These are phyloP conservation scores for Annulohypoxylon stygium DNA, from an alignment of 495 filamentous ascomycete genomes.

Conservation along the genomic window DNA sequence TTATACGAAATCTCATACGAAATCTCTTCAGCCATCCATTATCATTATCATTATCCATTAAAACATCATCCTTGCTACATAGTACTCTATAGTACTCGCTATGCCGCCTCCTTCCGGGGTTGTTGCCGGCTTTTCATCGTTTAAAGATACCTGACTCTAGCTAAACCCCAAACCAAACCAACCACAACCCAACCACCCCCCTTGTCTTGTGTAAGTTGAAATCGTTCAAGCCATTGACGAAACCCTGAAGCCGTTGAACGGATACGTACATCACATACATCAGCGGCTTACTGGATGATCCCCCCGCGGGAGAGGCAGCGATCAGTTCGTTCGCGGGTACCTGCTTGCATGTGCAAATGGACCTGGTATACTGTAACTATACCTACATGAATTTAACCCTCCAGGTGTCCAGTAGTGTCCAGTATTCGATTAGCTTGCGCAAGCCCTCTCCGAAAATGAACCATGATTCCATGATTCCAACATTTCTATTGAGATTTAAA, in stretches of 20 bases:
- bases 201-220: slow-evolving; percentile 24
- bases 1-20: slow-evolving; percentile 8
- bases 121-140: slow-evolving; percentile 42
- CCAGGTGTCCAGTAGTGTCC: neutral
- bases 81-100: neutral
- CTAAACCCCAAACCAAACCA: neutral
- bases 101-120: slow-evolving; percentile 37
- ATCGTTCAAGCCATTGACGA: slow-evolving; percentile 28
- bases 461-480: slow-evolving; percentile 4
- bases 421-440: slow-evolving; percentile 13
- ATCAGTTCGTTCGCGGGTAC: slow-evolving; percentile 47
- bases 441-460: slow-evolving; percentile 6
- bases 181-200: neutral
- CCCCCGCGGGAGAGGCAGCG: slow-evolving; percentile 26
- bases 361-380: slow-evolving; percentile 23
- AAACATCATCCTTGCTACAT: slow-evolving; percentile 21
- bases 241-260: slow-evolving; percentile 33
- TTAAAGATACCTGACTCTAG: neutral
- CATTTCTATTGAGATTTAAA: neutral
- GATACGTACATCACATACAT: slow-evolving; percentile 22
- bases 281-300: slow-evolving; percentile 33
- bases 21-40: slow-evolving; percentile 17
- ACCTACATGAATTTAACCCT: slow-evolving; percentile 13
- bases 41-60: neutral
- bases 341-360: slow-evolving; percentile 46